Conservation (phyloP, 805 yeast genomes). For the Saccharomycopsis fodiens region DNA sequence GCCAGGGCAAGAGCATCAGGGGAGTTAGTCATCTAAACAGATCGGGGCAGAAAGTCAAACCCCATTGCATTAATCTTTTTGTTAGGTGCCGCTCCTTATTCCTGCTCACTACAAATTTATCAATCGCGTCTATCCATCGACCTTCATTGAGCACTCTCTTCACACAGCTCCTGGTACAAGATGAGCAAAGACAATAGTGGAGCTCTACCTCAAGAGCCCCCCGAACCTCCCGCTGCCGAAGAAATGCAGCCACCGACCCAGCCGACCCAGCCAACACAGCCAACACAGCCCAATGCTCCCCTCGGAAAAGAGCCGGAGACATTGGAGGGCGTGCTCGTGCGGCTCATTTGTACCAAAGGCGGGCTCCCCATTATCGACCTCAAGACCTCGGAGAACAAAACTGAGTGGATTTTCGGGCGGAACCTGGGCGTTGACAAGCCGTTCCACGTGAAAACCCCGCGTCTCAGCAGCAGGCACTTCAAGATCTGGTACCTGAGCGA, state of each 20-base stretch:
- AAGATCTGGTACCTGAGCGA: conserved; percentile 58
- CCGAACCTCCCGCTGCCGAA: too few relatives aligned
- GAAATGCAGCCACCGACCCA: conserved; percentile 19
- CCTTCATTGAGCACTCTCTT: background rate
- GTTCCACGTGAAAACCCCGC: conserved; percentile 49
- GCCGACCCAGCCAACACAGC: conserved; percentile 34
- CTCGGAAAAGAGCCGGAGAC: conserved; percentile 24
- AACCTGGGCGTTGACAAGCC: conserved; percentile 56
- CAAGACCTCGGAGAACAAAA: conserved; percentile 27
- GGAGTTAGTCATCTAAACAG: too few relatives aligned
- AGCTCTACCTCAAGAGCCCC: too few relatives aligned
- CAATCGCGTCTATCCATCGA: background rate
- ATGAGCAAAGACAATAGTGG: background rate
- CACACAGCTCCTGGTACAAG: background rate
- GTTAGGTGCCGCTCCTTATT: too few relatives aligned
- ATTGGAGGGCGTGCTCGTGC: conserved; percentile 39
- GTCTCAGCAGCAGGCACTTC: conserved; percentile 71
- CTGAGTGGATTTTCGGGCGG: conserved; percentile 71
- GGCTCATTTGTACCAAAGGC: conserved; percentile 55
- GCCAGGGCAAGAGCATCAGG: too few relatives aligned
- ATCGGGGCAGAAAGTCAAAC: too few relatives aligned
- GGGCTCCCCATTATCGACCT: conserved; percentile 43
- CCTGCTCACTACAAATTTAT: too few relatives aligned
- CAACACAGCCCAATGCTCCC: conserved; percentile 26
- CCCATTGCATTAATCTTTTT: too few relatives aligned